Base-by-base conservation (phyloP, 106 monocot species). In the Dendrobium catenatum region DNA sequence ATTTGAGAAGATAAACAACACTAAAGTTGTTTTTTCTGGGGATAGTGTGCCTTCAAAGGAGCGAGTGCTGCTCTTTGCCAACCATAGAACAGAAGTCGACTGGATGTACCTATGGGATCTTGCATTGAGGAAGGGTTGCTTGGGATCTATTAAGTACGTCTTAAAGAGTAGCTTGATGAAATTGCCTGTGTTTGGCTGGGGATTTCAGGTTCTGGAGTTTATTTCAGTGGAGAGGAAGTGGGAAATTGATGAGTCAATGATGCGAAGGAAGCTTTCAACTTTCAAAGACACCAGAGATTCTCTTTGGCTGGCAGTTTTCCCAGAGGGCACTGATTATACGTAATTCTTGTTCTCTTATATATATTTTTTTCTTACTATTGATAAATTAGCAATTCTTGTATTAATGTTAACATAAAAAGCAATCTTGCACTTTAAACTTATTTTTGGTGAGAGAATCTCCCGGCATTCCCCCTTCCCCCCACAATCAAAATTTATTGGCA, bases 51-150 rank as follows among this genome's bases (percentile, higher is more conserved):
- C 93, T 27, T 70, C 59, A 74, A 87, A 90, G 41, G 87, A 83
- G 75, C 80, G 91, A 59, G 93, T 90, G 13, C 77, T 99, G 31
- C 82, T 99, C 10, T 83, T 99, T 75, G 85, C 95, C 58, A 99
- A 99, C 81, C 98, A 99, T 78, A 95, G 95, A 88, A 99, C 95
- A 17, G 95, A 99, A 80, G 97, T 98, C 80, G 97, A 98, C 43
- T 98, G 94, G 97, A 98, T 98, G 97, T 98, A 98, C 75, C 73
- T 98, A 78, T 98, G 97, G 97, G 79, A 98, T 86, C 94, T 98
- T 86, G 97, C 97, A 81, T 59, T 93, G 75, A 86, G 97, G 83
- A 98, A 92, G 80, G 89, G 90, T 43, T 79, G 83, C 20, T 80
- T 91, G 61, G 97, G 97, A 49, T 83, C 89, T 77, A 89, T 98